Conservation (phyloP, 2,329 filamentous ascomycete species). For the Lasiodiplodia sp. region DNA sequence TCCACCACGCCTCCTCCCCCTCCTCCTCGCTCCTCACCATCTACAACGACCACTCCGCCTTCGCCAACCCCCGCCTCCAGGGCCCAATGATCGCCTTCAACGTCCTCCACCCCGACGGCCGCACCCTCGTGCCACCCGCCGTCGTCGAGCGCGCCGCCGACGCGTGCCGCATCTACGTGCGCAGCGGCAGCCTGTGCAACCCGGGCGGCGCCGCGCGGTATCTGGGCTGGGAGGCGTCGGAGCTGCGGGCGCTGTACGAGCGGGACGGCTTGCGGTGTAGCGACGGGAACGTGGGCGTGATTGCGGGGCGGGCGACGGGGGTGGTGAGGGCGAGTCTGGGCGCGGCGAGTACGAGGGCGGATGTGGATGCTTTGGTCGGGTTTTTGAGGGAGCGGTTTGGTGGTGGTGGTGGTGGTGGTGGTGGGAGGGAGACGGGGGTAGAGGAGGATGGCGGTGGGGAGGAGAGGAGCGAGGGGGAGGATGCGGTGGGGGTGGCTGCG, state of each 20-base stretch:
- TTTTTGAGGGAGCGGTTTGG: conserved; percentile 45
- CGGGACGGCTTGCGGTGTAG: conserved; percentile 63
- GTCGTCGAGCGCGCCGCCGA: conserved; percentile 67
- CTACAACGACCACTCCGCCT: conserved; percentile 60
- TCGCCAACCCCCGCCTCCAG: conserved; percentile 61
- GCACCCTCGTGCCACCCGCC: conserved; percentile 60
- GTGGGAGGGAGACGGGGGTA: conserved; percentile 21
- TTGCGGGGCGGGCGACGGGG: conserved; percentile 60
- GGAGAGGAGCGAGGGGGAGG: no score
- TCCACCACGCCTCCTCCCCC: conserved; percentile 59
- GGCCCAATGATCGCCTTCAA: conserved; percentile 72
- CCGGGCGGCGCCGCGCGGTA: conserved; percentile 59
- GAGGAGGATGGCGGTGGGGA: neutral
- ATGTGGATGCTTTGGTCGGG: conserved; percentile 59
- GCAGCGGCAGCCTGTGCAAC: conserved; percentile 66
- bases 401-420: neutral
- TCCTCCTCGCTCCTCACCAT: conserved; percentile 60
- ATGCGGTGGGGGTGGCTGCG: no score
- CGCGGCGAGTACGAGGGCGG: conserved; percentile 65
- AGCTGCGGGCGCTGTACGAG: conserved; percentile 64
- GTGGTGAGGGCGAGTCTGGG: conserved; percentile 69
- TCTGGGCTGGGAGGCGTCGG: conserved; percentile 60
- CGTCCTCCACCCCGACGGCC: conserved; percentile 60
- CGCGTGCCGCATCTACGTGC: conserved; percentile 63
- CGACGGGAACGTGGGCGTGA: conserved; percentile 56